phyloP scores from a whole-genome alignment of 345 rosid species.

The Acer campestre region DNA sequence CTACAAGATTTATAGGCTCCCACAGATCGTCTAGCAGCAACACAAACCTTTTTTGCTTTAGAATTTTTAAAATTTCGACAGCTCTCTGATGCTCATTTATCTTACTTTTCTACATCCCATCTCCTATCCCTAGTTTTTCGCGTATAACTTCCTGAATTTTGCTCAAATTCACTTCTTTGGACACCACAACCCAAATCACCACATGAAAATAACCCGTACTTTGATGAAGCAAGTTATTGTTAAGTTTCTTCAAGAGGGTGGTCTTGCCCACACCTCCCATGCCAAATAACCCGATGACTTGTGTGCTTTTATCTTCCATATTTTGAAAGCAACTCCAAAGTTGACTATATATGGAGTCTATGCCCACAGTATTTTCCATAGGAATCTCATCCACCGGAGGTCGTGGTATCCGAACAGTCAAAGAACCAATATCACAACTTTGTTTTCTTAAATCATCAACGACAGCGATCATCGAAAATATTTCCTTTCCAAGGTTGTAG shows the following conservation, averaged over 20 bases:
- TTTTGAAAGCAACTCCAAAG: background rate
- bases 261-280: slow-evolving; percentile 14
- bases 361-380: background rate
- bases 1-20: background rate
- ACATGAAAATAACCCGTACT: background rate
- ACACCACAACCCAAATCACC: background rate
- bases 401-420: background rate
- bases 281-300: background rate
- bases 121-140: background rate
- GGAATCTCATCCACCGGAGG: background rate
- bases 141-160: background rate
- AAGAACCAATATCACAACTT: too few species aligned
- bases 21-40: slow-evolving; percentile 19
- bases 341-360: background rate
- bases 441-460: background rate
- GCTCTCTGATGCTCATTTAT: background rate
- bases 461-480: background rate
- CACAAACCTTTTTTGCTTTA: slow-evolving; percentile 15
- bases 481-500: background rate
- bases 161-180: background rate
- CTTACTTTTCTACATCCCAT: background rate
- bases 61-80: background rate
- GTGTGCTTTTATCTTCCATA: background rate
- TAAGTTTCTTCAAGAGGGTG: background rate
- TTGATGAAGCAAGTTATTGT: background rate